Conservation (phyloP, 2,329 filamentous ascomycete genomes). For the Fonsecaea pugnacius region DNA sequence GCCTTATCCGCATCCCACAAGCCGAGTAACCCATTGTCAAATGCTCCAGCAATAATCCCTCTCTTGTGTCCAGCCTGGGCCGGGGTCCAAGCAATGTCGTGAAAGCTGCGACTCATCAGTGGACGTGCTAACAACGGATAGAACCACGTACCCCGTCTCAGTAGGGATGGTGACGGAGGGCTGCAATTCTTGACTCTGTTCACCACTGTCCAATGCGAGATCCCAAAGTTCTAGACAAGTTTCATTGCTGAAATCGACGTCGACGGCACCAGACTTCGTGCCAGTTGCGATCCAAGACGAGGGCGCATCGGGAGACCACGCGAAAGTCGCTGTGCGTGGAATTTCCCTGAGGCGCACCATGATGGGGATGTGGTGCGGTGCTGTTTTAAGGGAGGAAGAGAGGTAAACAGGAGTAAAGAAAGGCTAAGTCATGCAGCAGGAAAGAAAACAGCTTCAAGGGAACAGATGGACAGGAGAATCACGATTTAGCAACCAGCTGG, state of each 20-base stretch:
- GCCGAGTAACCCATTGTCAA: slow-evolving; percentile 92
- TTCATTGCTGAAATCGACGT: slow-evolving; percentile 96
- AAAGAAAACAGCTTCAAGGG: slow-evolving; percentile 9
- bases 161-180: slow-evolving; percentile 81
- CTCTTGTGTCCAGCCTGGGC: slow-evolving; percentile 76
- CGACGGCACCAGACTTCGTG: slow-evolving; percentile 91
- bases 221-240: slow-evolving; percentile 98
- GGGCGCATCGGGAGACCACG: slow-evolving; percentile 84
- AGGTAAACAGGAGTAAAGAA: slow-evolving; percentile 26
- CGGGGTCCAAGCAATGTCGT: slow-evolving; percentile 93
- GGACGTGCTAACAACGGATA: background rate
- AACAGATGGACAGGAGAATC: background rate
- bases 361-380: slow-evolving; percentile 41
- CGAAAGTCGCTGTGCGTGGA: slow-evolving; percentile 92
- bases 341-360: slow-evolving; percentile 99
- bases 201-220: slow-evolving; percentile 75
- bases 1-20: slow-evolving; percentile 86
- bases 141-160: slow-evolving; percentile 75
- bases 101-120: slow-evolving; percentile 67
- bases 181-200: slow-evolving; percentile 80
- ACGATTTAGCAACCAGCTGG: slow-evolving; percentile 19
- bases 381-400: slow-evolving; percentile 34
- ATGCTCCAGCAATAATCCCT: slow-evolving; percentile 90
- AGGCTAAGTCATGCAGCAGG: slow-evolving; percentile 26
- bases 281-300: slow-evolving; percentile 88